Conservation (phyloP, 352 stramenopile genomes). For the Globisporangium perplexum region DNA sequence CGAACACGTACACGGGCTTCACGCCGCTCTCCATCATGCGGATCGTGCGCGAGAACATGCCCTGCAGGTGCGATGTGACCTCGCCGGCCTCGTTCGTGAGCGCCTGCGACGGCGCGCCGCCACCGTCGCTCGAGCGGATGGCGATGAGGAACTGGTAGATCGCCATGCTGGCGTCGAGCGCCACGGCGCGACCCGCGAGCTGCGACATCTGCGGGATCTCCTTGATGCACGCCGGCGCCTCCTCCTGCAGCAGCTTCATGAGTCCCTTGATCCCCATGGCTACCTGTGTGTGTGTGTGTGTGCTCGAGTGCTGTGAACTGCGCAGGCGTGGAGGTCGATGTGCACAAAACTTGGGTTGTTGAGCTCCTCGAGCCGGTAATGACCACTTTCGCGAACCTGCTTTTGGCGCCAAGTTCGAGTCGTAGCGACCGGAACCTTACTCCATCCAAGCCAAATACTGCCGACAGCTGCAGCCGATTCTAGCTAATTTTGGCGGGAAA, state of each 20-base stretch:
- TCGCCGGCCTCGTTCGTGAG: constrained; percentile 98
- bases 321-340: not conserved
- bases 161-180: constrained; percentile 98
- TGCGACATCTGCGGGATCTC: constrained; percentile 93
- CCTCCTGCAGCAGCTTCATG: constrained; percentile 97
- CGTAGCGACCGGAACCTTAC: not conserved
- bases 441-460: not conserved
- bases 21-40: constrained; percentile 97
- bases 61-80: constrained; percentile 88
- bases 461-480: not conserved
- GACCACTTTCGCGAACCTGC: not conserved
- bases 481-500: not conserved
- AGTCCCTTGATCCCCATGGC: constrained; percentile 99
- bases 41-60: constrained; percentile 99
- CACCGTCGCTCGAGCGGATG: constrained; percentile 81
- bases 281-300: constrained; percentile 1
- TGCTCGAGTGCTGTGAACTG: no score
- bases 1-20: constrained; percentile 99
- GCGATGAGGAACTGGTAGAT: constrained; percentile 99
- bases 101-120: constrained; percentile 76
- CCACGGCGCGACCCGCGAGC: constrained; percentile 94
- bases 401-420: not conserved
- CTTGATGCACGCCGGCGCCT: constrained; percentile 95
- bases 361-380: not conserved
- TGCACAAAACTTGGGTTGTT: no score